These are phyloP conservation scores for Schizochytrium sp. DNA, from an alignment of 108 stramenopile genomes.

Conservation along the genomic window DNA sequence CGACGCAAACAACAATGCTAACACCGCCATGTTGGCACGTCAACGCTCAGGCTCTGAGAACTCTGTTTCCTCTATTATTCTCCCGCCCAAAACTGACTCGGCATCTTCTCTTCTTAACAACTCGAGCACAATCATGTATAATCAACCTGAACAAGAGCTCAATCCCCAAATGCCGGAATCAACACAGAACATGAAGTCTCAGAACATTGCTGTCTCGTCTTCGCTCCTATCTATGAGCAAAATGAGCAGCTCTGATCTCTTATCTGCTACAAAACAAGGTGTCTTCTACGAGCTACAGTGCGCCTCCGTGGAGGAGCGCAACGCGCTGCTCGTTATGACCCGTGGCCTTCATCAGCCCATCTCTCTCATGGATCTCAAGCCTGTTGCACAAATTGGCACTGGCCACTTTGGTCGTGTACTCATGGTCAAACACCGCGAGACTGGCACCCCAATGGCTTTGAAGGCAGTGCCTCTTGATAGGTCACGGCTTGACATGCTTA, in stretches of 20 bases:
- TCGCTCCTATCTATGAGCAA: neutral
- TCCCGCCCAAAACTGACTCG: slow-evolving; percentile 26
- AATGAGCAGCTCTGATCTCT: neutral
- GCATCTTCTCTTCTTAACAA: neutral
- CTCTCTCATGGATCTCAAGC: slow-evolving; percentile 12
- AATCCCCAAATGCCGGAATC: too few species aligned
- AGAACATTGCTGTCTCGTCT: too few species aligned
- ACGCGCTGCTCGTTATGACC: neutral
- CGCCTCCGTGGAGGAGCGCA: slow-evolving; percentile 1
- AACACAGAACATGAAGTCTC: too few species aligned
- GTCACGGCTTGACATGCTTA: slow-evolving; percentile 14
- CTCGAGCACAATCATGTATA: neutral
- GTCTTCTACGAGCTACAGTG: slow-evolving; percentile 10
- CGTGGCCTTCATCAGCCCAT: neutral
- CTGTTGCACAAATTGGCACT: slow-evolving; percentile 23
- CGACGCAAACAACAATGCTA: neutral
- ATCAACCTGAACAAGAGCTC: neutral
- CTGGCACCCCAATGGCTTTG: slow-evolving; percentile 31
- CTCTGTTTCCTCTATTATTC: slow-evolving; percentile 23
- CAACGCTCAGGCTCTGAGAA: slow-evolving; percentile 5
- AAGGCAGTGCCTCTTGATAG: slow-evolving; percentile 23
- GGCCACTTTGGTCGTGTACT: slow-evolving; percentile 54
- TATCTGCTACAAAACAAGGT: neutral
- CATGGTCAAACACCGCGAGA: slow-evolving; percentile 53
- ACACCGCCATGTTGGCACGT: neutral